Conservation (phyloP, 2,329 filamentous ascomycete genomes). For the Colletotrichum echinochloae region DNA sequence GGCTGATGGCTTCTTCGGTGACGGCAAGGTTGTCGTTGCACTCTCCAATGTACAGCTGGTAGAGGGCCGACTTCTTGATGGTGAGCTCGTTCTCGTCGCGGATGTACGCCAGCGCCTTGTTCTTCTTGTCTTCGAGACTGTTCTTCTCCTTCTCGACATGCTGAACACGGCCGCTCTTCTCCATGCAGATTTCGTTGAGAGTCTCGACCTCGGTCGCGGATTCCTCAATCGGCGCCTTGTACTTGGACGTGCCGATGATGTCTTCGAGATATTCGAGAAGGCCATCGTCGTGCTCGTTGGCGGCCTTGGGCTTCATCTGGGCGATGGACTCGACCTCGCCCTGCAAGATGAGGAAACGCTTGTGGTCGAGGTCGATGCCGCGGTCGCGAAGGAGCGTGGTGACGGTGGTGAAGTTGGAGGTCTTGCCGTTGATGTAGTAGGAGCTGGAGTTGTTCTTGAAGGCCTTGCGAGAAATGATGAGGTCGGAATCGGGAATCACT, state of each 20-base stretch:
- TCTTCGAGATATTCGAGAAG: conserved; percentile 97
- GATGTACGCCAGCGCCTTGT: conserved; percentile 90
- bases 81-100: conserved; percentile 93
- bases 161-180: conserved; percentile 95
- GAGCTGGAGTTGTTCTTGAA: conserved; percentile 99
- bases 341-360: conserved; percentile 96
- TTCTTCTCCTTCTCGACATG: conserved; percentile 98
- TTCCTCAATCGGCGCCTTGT: conserved; percentile 97
- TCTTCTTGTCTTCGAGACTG: conserved; percentile 93
- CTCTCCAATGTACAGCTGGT: conserved; percentile 90
- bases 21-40: conserved; percentile 90
- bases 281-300: conserved; percentile 94
- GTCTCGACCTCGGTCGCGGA: conserved; percentile 89
- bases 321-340: conserved; percentile 99
- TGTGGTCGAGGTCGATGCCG: conserved; percentile 96
- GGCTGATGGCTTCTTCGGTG: conserved; percentile 88
- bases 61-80: conserved; percentile 89
- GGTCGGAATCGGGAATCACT: conserved; percentile 83
- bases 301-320: conserved; percentile 98
- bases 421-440: conserved; percentile 93
- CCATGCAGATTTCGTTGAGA: conserved; percentile 92
- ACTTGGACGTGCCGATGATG: conserved; percentile 98
- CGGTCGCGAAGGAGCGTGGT: conserved; percentile 87
- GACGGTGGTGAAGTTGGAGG: conserved; percentile 92
- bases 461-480: conserved; percentile 89